Conservation (phyloP, 345 rosid genomes). For the Anastatica hierochuntica region DNA sequence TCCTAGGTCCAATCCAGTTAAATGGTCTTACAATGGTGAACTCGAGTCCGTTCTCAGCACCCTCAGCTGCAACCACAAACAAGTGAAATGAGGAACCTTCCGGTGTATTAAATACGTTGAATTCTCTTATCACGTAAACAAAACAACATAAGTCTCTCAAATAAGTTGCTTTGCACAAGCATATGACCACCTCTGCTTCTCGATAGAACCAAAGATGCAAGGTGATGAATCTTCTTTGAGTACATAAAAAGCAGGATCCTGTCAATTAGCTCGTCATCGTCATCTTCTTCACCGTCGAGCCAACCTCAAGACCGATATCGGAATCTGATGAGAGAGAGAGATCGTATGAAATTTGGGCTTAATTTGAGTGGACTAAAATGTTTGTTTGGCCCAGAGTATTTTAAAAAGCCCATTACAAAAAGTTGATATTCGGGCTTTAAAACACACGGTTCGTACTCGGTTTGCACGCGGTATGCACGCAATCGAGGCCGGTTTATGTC, state of each 20-base stretch:
- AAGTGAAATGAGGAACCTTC: not conserved
- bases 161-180: conserved; percentile 99
- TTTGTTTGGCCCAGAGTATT: no score
- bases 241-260: conserved; percentile 95
- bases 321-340: no score
- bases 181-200: conserved; percentile 99
- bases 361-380: no score
- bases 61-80: conserved; percentile 63
- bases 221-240: conserved; percentile 90
- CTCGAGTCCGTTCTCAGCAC: conserved; percentile 89
- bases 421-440: no score
- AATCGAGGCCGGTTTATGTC: no score
- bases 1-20: conserved; percentile 99
- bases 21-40: conserved; percentile 98
- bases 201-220: conserved; percentile 95
- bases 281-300: no score
- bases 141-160: conserved; percentile 64
- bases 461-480: no score
- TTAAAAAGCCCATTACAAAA: no score
- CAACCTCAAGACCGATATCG: no score
- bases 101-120: not conserved
- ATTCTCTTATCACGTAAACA: not conserved
- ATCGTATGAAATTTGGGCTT: no score
- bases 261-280: no score
- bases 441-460: no score